phyloP scores from a whole-genome alignment of 106 monocot genomes.

The Allium sativum region DNA sequence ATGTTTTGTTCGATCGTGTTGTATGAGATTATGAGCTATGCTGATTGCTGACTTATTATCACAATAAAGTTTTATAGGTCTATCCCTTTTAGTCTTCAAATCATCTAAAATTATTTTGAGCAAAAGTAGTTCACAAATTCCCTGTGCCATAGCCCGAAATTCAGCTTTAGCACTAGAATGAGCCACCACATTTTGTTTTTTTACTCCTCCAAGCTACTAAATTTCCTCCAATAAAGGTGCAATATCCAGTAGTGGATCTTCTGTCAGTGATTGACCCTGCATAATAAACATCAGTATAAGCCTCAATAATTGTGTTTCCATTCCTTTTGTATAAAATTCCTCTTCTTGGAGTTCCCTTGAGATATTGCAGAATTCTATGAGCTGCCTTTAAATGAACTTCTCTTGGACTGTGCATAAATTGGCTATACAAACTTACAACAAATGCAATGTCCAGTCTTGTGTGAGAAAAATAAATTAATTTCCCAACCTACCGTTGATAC shows the following conservation, averaged over 20 bases:
- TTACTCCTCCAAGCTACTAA: background rate
- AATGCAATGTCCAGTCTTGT: background rate
- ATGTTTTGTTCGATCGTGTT: background rate
- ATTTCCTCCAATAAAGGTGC: background rate
- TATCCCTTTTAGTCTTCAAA: background rate
- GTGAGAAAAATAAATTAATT: background rate
- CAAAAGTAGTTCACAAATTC: too few relatives aligned
- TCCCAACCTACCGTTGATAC: background rate
- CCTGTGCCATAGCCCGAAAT: background rate
- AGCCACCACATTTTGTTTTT: background rate
- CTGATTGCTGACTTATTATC: background rate
- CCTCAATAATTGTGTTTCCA: background rate
- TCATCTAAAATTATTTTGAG: background rate
- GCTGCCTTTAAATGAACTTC: background rate
- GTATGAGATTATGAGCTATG: background rate
- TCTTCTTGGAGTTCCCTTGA: background rate
- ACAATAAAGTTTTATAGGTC: background rate
- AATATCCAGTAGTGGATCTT: background rate
- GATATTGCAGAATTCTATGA: background rate
- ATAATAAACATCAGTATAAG: too few relatives aligned
- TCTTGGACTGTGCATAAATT: background rate
- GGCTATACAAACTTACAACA: background rate
- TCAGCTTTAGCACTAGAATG: background rate
- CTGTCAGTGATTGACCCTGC: background rate
- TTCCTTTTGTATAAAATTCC: background rate